These are phyloP conservation scores for Annulohypoxylon stygium DNA, from an alignment of 495 filamentous ascomycete species.

Conservation along the genomic window DNA sequence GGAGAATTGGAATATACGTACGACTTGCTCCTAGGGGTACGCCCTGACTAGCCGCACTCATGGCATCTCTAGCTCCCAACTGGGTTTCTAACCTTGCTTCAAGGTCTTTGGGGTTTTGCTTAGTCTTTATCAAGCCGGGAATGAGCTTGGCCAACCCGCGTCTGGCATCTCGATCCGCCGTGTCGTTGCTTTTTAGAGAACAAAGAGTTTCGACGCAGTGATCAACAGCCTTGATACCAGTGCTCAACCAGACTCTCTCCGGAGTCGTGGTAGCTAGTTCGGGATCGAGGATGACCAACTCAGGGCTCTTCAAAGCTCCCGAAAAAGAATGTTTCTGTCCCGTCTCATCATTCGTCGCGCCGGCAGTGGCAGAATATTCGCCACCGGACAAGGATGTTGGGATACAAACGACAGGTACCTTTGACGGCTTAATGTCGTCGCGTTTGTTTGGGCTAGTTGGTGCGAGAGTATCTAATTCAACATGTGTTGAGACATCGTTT, in stretches of 20 bases:
- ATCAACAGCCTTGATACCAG: slow-evolving; percentile 70
- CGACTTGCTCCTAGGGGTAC: slow-evolving; percentile 69
- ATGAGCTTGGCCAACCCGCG: slow-evolving; percentile 63
- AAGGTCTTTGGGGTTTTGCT: slow-evolving; percentile 56
- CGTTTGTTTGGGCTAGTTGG: slow-evolving; percentile 52
- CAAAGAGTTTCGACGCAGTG: slow-evolving; percentile 72
- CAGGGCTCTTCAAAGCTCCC: slow-evolving; percentile 56
- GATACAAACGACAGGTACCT: slow-evolving; percentile 67
- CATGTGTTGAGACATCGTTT: slow-evolving; percentile 55
- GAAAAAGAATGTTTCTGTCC: slow-evolving; percentile 66
- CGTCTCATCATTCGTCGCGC: slow-evolving; percentile 66
- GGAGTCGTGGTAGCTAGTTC: slow-evolving; percentile 66
- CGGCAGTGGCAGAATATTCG: slow-evolving; percentile 69
- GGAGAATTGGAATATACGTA: slow-evolving; percentile 24
- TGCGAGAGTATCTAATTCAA: slow-evolving; percentile 59
- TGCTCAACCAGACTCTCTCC: slow-evolving; percentile 67
- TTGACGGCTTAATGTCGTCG: slow-evolving; percentile 55
- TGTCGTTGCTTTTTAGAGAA: slow-evolving; percentile 55
- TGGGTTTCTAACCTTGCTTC: slow-evolving; percentile 65
- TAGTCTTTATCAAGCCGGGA: slow-evolving; percentile 64
- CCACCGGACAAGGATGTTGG: slow-evolving; percentile 71
- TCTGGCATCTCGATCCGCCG: slow-evolving; percentile 59
- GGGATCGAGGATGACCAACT: slow-evolving; percentile 70
- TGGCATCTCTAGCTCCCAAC: slow-evolving; percentile 68
- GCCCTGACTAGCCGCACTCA: slow-evolving; percentile 63